phyloP scores from a whole-genome alignment of 805 yeast genomes.

The Kuraishia capsulata region DNA sequence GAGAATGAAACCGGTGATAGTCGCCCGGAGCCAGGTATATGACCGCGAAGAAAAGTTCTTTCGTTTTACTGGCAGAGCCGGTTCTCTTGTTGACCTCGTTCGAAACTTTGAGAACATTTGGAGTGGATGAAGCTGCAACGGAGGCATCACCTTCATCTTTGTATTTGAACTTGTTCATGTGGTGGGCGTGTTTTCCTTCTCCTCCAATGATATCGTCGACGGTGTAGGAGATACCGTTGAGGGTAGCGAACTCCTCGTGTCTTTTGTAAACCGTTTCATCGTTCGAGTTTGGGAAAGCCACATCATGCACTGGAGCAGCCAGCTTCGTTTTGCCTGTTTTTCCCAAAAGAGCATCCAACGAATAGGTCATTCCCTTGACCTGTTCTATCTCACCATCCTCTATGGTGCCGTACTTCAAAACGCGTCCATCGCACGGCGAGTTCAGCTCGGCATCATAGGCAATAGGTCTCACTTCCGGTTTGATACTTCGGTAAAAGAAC shows the following conservation, averaged over 20 bases:
- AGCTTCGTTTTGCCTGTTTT: constrained; percentile 23
- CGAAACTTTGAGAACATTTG: constrained; percentile 18
- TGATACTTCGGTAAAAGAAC: constrained; percentile 79
- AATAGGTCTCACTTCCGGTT: constrained; percentile 73
- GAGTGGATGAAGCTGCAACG: constrained; percentile 17
- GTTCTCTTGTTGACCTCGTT: constrained; percentile 11
- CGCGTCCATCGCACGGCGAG: constrained; percentile 91
- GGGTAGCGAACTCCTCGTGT: constrained; percentile 67
- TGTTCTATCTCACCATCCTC: constrained; percentile 87
- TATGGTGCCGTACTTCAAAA: constrained; percentile 74
- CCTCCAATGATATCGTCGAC: constrained; percentile 62
- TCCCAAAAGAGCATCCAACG: constrained; percentile 83
- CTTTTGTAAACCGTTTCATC: constrained; percentile 32
- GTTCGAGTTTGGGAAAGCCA: constrained; percentile 31
- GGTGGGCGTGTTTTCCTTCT: constrained; percentile 30
- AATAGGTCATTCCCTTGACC: constrained; percentile 93
- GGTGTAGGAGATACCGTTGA: constrained; percentile 66
- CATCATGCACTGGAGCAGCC: constrained; percentile 47
- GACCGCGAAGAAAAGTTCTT: constrained; percentile 75
- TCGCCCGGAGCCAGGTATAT: constrained; percentile 97
- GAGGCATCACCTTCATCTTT: constrained; percentile 66
- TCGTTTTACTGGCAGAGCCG: constrained; percentile 26
- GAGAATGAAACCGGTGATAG: constrained; percentile 95
- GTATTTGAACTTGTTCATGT: constrained; percentile 38
- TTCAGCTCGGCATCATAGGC: constrained; percentile 56